Conservation (phyloP, 176 grass and related monocot species). For the Oryza longistaminata region DNA sequence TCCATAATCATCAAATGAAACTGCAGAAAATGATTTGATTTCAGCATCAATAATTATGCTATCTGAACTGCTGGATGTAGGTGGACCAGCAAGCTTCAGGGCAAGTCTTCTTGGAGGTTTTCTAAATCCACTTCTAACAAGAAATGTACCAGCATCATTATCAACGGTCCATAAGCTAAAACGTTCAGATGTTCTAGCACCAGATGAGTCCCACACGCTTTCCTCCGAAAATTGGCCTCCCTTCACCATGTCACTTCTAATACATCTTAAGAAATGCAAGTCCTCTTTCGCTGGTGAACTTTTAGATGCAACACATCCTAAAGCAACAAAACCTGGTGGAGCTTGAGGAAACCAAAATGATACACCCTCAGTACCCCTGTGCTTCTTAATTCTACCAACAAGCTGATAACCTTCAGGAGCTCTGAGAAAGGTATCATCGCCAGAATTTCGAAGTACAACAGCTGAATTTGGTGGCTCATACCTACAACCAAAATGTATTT, state of each 20-base stretch:
- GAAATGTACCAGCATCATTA: conserved; percentile 73
- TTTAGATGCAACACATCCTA: conserved; percentile 91
- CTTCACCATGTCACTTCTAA: conserved; percentile 89
- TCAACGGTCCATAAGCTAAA: conserved; percentile 96
- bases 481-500: conserved; percentile 50
- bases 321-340: conserved; percentile 83
- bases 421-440: conserved; percentile 76
- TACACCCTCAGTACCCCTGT: conserved; percentile 63
- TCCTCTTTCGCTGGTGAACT: conserved; percentile 54
- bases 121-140: conserved; percentile 84
- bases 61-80: conserved; percentile 64
- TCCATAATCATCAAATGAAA: conserved; percentile 94
- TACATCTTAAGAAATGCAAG: conserved; percentile 71
- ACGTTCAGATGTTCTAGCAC: conserved; percentile 55
- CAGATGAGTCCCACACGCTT: conserved; percentile 83
- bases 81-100: conserved; percentile 59
- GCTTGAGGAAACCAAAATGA: conserved; percentile 90
- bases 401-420: conserved; percentile 67
- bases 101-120: conserved; percentile 89
- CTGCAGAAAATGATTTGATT: conserved; percentile 84
- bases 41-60: conserved; percentile 81
- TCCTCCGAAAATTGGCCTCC: conserved; percentile 83
- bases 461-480: conserved; percentile 93
- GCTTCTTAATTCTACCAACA: conserved; percentile 86
- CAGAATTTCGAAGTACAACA: conserved; percentile 70